phyloP scores from a whole-genome alignment of 129 eudicot species.

The Arctium minus region DNA sequence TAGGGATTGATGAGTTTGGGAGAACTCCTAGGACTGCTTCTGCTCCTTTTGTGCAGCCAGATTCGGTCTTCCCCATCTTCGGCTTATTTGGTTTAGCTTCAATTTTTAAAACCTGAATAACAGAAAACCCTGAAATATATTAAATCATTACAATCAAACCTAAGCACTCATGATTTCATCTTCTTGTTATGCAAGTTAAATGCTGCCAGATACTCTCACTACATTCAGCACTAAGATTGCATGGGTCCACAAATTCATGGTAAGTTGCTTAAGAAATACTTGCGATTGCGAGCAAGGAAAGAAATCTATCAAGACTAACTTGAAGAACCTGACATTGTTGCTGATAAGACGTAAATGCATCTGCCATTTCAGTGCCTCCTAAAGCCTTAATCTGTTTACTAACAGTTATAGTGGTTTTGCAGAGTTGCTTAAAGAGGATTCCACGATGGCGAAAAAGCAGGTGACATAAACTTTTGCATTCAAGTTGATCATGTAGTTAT shows the following conservation, averaged over 20 bases:
- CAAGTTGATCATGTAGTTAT: not conserved
- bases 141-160: not conserved
- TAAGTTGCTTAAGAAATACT: not conserved
- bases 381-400: not conserved
- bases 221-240: not conserved
- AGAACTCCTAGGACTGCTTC: conserved; percentile 61
- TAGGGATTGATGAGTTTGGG: conserved; percentile 67
- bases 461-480: too few species aligned
- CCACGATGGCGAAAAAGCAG: not conserved
- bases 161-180: conserved; percentile 1
- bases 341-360: not conserved
- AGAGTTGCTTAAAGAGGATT: not conserved
- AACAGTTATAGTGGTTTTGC: not conserved
- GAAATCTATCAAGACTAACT: not conserved
- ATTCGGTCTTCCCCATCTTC: conserved; percentile 36
- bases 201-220: not conserved
- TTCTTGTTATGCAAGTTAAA: not conserved
- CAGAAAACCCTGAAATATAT: not conserved
- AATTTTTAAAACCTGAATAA: not conserved
- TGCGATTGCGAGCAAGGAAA: not conserved
- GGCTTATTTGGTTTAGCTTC: conserved; percentile 10
- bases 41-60: conserved; percentile 50
- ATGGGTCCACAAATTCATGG: not conserved
- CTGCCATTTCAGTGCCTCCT: not conserved
- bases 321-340: not conserved